Evolutionary conservation across 257 asterid species (phyloP), one percentile per base, ranked within the genome.

Genomic region (Solanum virginianum): DNA sequence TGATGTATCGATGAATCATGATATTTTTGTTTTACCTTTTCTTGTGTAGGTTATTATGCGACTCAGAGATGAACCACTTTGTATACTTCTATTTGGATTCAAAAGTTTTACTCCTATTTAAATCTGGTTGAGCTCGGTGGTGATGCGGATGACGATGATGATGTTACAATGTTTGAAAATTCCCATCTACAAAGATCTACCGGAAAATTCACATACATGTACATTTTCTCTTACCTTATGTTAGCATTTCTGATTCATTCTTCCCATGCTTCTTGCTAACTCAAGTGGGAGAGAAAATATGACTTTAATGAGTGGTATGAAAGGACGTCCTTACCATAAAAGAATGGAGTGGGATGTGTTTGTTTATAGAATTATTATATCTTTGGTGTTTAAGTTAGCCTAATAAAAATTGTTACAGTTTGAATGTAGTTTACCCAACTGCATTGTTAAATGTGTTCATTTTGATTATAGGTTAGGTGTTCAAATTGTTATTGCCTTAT

Each of bases 21-120:
- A 43, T 43, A 7, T 43, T 47, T 9, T 43, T 12, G 55, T 51
- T 51, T 51, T 51, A 51, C 15, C 55, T 51, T 51, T 51, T 51
- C 16, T 14, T 4, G 12, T 51, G 6, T 12, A 51, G 55, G n/a
- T 85, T 96, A 98, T 22, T 96, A 94, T 85, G 99, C 94, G 82
- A 96, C 99, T 85, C 99, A 96, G 98, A 93, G 94, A 94, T 98
- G 17, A 94, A 96, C 88, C 98, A 96, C 94, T 32, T 32, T 82
- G 98, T 96, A 89, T 96, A 94, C 92, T 96, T 36, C 41, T 36
- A 32, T 36, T 36, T 36, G 41, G 41, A 36, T 36, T 36, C 41
- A 36, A 4, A 36, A 36, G 94, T 97, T 8, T 87, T 96, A 47
- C 98, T 96, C 85, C 91, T 96, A 79, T 96, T 96, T 91, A 94